Conservation (phyloP, 768 basidiomycete genomes). For the Pleurotus ostreatus region DNA sequence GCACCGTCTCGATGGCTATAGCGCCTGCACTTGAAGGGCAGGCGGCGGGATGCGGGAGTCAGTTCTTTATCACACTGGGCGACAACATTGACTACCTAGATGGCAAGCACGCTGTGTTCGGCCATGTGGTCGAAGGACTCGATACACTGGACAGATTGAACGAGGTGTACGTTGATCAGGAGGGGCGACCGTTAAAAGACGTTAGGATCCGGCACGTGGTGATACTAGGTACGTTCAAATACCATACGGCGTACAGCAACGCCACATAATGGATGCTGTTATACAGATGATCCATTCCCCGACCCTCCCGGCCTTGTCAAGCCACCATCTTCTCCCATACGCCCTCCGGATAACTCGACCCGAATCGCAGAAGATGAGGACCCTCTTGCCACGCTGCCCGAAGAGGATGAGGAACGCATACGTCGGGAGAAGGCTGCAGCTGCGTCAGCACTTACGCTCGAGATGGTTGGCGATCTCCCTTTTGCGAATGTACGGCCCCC, state of each 20-base stretch:
- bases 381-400: constrained; percentile 68
- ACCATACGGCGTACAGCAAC: not conserved
- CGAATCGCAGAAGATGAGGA: constrained; percentile 97
- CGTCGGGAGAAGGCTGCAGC: constrained; percentile 86
- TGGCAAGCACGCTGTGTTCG: constrained; percentile 90
- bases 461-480: constrained; percentile 99
- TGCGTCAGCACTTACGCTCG: constrained; percentile 92
- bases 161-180: constrained; percentile 85
- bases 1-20: constrained; percentile 97
- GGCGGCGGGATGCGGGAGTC: constrained; percentile 83
- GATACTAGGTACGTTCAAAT: constrained; percentile 63
- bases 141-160: constrained; percentile 92
- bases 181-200: constrained; percentile 90
- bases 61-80: constrained; percentile 93
- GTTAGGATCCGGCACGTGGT: constrained; percentile 94
- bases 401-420: constrained; percentile 79
- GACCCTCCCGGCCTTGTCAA: constrained; percentile 76
- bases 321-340: constrained; percentile 73
- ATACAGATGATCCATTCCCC: constrained; percentile 87
- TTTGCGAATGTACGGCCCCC: constrained; percentile 98
- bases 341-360: constrained; percentile 80
- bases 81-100: constrained; percentile 95
- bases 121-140: constrained; percentile 90
- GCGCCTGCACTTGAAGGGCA: constrained; percentile 72
- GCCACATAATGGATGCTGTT: no score